A percentile compares a stretch with the other conserved stretches of the same genome.
These are phyloP conservation scores for Mycena sp. DNA, from an alignment of 1,284 basidiomycete genomes.

Conservation along the genomic window DNA sequence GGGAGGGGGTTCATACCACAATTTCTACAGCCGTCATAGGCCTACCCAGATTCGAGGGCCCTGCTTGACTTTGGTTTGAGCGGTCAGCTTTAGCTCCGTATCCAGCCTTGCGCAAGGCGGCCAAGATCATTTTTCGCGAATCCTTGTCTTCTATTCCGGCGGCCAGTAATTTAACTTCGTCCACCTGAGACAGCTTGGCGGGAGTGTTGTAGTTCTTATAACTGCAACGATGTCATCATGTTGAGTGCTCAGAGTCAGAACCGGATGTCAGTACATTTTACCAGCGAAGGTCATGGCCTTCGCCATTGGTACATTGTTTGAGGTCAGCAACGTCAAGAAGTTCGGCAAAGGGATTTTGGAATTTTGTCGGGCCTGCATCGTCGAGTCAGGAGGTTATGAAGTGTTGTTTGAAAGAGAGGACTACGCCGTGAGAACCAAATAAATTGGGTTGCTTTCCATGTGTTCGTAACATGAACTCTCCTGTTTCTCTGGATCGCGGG, in stretches of 20 bases:
- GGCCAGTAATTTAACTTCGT: conserved; percentile 65
- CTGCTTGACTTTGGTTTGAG: conserved; percentile 31
- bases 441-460: too few relatives aligned
- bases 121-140: conserved; percentile 67
- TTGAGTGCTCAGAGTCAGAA: background rate
- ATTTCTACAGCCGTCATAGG: conserved; percentile 37
- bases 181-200: conserved; percentile 63
- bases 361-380: too few relatives aligned
- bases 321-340: conserved; percentile 79
- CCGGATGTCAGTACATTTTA: conserved; percentile 68
- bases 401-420: background rate
- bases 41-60: conserved; percentile 39
- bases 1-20: conserved; percentile 32
- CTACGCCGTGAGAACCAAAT: too few relatives aligned
- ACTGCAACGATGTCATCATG: conserved; percentile 52
- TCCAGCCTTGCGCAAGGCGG: conserved; percentile 73
- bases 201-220: conserved; percentile 81
- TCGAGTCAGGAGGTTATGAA: conserved; percentile 7
- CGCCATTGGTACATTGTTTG: conserved; percentile 68
- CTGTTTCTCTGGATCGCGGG: conserved; percentile 9
- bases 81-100: conserved; percentile 52
- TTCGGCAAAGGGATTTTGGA: conserved; percentile 71
- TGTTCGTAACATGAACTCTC: conserved; percentile 7
- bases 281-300: conserved; percentile 82
- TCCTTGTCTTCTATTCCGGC: conserved; percentile 77